Evolutionary conservation across 225 moss, liverwort and hornwort species (phyloP).

Genomic region (Marchantia paleacea): DNA sequence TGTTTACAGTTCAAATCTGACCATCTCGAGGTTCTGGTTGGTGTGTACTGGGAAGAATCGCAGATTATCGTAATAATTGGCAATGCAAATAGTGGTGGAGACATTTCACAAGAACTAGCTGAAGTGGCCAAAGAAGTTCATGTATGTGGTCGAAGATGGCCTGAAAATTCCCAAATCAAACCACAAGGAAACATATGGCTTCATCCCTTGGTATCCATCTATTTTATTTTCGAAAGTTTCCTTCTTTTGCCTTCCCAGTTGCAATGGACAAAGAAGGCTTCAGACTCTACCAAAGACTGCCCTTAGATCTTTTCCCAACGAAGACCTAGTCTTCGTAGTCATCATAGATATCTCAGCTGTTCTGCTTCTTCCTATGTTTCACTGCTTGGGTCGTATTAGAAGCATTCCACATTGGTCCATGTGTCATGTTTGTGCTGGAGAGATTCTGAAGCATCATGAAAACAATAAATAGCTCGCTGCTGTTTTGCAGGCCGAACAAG

Average conservation of each 20-base stretch:
- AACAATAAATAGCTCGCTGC: neutral
- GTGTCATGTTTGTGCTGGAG: neutral
- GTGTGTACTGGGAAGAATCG: slow-evolving; percentile 17
- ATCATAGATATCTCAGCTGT: neutral
- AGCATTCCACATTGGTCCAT: neutral
- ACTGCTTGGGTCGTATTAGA: neutral
- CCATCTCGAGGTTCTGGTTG: too few species aligned
- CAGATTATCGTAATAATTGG: slow-evolving; percentile 88
- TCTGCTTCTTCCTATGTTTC: neutral
- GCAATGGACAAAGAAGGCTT: too few species aligned
- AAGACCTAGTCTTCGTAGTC: too few species aligned
- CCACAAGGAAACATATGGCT: slow-evolving; percentile 56
- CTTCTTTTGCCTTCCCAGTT: too few species aligned
- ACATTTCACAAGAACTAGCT: slow-evolving; percentile 69
- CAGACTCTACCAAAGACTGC: too few species aligned
- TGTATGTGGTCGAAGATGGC: slow-evolving; percentile 68
- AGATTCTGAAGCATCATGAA: neutral
- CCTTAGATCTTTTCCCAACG: too few species aligned
- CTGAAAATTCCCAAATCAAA: slow-evolving; percentile 35
- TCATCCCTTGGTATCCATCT: slow-evolving; percentile 51
- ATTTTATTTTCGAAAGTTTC: too few species aligned
- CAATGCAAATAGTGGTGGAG: slow-evolving; percentile 59
- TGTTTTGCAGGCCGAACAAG: slow-evolving; percentile 55
- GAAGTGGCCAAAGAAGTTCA: slow-evolving; percentile 73
- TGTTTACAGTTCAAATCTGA: too few species aligned